Evolutionary conservation across 176 grass and related monocot genomes (phyloP), one percentile per base, ranked within the genome.

Genomic region (Cenchrus americanus): DNA sequence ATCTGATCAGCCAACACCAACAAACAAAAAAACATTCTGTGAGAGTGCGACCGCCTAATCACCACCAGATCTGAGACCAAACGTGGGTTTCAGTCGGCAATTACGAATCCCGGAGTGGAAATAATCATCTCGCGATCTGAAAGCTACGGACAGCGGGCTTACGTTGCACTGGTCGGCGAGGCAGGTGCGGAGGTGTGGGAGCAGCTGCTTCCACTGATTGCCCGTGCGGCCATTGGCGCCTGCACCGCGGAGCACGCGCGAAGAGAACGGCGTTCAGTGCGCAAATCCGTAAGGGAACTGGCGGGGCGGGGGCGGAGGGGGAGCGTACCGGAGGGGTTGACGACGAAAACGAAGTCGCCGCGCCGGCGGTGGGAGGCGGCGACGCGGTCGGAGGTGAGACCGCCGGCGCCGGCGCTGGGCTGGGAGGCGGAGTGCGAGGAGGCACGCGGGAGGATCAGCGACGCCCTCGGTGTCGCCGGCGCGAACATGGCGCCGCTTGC

Each of bases 221-320:
- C 96, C 93, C 22, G 96, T 98, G 72, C 89, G 83, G 26, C 96
- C 96, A 83, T 95, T 98, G 65, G 96, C 89, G 71, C 96, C 93
- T 95, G 81, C 79, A 62, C 8, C 27, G 87, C 6, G 64, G 79
- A 41, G 66, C 68, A 71, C 26, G 21, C 22, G 53, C 7, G 54
- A 19, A 23, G 34, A 0, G 14, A 54, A 59, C 4, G 12, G 14
- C 10, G 67, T 62, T 81, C 1, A 65, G 69, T 1, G 19, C 5
- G 37, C 15, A 48, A 10, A 37, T 6, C 9, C 14, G 46, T n/a
- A 62, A 23, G 48, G 57, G 53, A 0, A 15, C 46, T 5, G 71
- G 13, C 19, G 11, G n/a, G 71, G 13, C 19, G 11, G n/a, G 63
- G 34, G 18, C 63, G 15, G 9, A 21, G 30, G 4, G 21, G 6